Base-by-base conservation (phyloP, 305 asterid genomes). In the Fraxinus paxiana region DNA sequence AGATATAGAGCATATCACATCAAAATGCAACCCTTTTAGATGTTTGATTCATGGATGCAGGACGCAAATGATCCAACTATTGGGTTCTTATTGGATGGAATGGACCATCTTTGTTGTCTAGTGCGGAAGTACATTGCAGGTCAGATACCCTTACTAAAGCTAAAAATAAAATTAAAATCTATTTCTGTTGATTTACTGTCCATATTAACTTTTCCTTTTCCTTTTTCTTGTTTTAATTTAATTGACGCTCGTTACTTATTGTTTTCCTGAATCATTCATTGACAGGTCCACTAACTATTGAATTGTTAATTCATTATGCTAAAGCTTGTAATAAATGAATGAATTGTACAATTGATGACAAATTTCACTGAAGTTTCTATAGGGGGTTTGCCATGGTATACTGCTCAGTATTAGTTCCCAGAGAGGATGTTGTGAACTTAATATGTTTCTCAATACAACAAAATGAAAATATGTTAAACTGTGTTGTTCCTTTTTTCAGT, bases 41-140 rank as follows among this genome's bases (percentile, higher is more conserved):
- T 76, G 15, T n/a, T 76, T 41, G 79, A 76, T 80, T 65, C 76
- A 71, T 83, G 77, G 79, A 74, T 87, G 87, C 90, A 96, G 99
- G 98, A 94, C 87, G 93, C 99, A 83, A 96, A 88, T 88, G 99
- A 96, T 88, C 98, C 98, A 84, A 96, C 99, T 77, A 91, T 96
- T 82, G 99, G 99, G 63, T 96, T 91, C 88, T 87, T 96, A 78
- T 87, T 96, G 83, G 99, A 96, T 84, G 98, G 99, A 77, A 93
- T 96, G 97, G 99, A 96, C 86, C 92, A 81, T 75, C 98, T 96
- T 84, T 94, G 98, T 87, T 91, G 97, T 88, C 89, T 96, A 22
- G 99, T 94, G 81, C 98, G 99, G 88, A 96, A 96, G 88, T 96
- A 96, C 84, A 96, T 96, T 85, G 95, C 99, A 88, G 99, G 99